Base-by-base conservation (phyloP, 495 filamentous ascomycete species). In the Penicillium mononematosum region DNA sequence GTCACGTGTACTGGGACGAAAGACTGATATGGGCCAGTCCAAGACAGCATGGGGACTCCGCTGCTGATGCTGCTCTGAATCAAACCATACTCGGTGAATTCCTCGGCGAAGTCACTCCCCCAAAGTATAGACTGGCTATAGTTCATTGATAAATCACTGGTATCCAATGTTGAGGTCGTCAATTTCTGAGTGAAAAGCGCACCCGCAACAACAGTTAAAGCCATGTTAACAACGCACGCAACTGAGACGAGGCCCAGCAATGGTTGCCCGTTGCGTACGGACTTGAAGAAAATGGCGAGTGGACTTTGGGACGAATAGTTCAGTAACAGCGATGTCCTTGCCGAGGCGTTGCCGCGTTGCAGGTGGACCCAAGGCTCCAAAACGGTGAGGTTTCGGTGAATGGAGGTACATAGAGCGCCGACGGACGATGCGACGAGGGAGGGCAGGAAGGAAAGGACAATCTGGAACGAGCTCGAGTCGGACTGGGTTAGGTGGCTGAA, bases 351-450 rank as follows among this genome's bases (percentile, higher is more conserved):
- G 11, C 74, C 74, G 7, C 74, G 63, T 47, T 76, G 74, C n/a
- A 76, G 65, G 45, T 76, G 74, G 12, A 76, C 74, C 74, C 74
- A 76, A 8, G 74, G 74, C 57, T 76, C 74, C 12, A 76, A 63
- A n/a, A 76, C 66, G 24, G 68, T 72, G 24, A 76, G 56, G 38
- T 76, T 75, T 1, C 74, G 70, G 29, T 75, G 68, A 34, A 76
- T 76, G 0, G 74, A 76, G 6, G 66, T 72, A 50, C 72, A 76
- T 10, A 76, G 55, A 4, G 74, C 60, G 9, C 68, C 67, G 3
- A 76, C 72, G 2, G 68, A 64, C 0, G 74, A 75, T 1, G 74
- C 74, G 2, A 76, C 68, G 9, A 76, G 55, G 4, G 74, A 73
- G 11, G 74, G 74, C 9, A 75, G 46, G 29, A 76, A 69, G 2